phyloP scores from a whole-genome alignment of 2,329 filamentous ascomycete genomes.

The Botrytis aclada region DNA sequence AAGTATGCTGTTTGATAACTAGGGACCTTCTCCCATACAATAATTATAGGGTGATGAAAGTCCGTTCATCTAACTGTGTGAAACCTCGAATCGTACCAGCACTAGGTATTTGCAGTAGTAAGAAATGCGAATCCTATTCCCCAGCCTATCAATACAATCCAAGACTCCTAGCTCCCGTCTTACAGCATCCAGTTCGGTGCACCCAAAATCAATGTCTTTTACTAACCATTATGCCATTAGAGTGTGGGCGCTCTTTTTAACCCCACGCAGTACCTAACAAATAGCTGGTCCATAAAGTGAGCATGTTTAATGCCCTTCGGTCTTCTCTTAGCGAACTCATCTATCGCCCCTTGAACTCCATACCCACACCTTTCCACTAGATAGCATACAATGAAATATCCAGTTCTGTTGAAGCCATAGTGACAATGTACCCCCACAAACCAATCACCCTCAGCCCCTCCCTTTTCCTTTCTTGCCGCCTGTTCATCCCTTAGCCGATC shows the following conservation, averaged over 20 bases:
- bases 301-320: conserved; percentile 84
- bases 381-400: conserved; percentile 87
- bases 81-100: background rate
- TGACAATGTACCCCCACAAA: conserved; percentile 88
- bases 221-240: conserved; percentile 21
- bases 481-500: conserved; percentile 59
- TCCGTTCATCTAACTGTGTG: background rate
- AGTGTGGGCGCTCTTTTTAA: conserved; percentile 35
- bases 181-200: background rate
- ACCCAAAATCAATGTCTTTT: background rate
- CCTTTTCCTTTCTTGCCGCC: conserved; percentile 44
- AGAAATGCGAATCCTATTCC: background rate
- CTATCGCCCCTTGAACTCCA: conserved; percentile 71
- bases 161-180: background rate
- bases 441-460: conserved; percentile 41
- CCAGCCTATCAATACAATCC: background rate
- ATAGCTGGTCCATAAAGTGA: conserved; percentile 82
- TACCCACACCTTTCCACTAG: conserved; percentile 78
- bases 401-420: conserved; percentile 89
- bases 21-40: background rate
- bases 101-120: background rate
- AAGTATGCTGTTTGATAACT: background rate
- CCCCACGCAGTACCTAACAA: conserved; percentile 65
- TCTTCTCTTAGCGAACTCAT: conserved; percentile 68
- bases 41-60: background rate